phyloP scores from a whole-genome alignment of 129 eudicot species.

The Pittosporum tobira region DNA sequence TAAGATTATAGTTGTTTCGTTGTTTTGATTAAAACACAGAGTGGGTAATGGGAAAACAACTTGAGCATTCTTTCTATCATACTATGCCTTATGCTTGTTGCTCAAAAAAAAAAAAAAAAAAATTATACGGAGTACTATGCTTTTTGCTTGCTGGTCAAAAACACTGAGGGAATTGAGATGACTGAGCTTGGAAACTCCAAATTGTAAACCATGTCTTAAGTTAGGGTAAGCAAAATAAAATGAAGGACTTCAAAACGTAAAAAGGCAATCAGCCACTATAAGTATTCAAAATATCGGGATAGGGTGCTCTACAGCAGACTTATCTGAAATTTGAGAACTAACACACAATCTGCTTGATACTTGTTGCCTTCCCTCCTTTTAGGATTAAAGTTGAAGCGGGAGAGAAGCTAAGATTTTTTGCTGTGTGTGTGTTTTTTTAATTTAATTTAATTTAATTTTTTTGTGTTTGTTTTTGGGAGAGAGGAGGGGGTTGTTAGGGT shows the following conservation, averaged over 20 bases:
- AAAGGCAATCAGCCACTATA: too few species aligned
- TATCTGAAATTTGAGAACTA: neutral
- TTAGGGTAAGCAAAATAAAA: neutral
- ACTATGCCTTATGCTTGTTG: neutral
- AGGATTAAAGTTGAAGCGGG: neutral
- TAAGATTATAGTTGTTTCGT: neutral
- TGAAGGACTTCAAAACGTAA: too few species aligned
- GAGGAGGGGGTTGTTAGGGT: neutral
- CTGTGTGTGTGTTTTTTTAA: too few species aligned
- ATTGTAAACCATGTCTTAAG: neutral
- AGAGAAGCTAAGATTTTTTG: neutral
- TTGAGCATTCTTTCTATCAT: neutral
- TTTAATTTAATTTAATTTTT: too few species aligned
- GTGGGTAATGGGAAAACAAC: neutral
- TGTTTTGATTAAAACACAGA: neutral
- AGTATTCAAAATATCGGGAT: neutral
- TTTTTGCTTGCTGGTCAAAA: neutral
- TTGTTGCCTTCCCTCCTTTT: too few species aligned
- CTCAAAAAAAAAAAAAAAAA: too few species aligned
- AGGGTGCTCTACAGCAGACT: neutral
- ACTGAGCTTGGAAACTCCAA: neutral
- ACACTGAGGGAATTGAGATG: neutral
- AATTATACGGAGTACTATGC: too few species aligned
- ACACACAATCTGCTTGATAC: neutral
- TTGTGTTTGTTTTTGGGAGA: neutral